phyloP scores from a whole-genome alignment of 345 rosid genomes.

The Tarenaya hassleriana region DNA sequence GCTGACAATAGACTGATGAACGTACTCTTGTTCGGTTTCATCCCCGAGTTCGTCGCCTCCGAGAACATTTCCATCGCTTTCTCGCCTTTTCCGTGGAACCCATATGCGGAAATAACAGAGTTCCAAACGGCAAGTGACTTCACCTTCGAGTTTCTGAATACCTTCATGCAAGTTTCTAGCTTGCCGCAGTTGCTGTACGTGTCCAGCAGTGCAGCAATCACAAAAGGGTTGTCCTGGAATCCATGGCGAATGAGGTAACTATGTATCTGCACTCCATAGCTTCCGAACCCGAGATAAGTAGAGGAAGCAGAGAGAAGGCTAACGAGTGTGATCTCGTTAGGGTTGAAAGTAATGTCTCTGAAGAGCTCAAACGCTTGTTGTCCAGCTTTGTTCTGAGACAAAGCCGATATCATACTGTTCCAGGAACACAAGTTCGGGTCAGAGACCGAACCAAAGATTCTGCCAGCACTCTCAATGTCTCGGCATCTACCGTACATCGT shows the following conservation, averaged over 20 bases:
- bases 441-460: conserved; percentile 32
- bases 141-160: conserved; percentile 31
- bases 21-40: conserved; percentile 41
- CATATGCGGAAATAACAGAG: conserved; percentile 49
- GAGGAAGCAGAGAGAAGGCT: conserved; percentile 54
- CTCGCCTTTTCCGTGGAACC: conserved; percentile 40
- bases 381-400: conserved; percentile 54
- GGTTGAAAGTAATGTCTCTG: conserved; percentile 33
- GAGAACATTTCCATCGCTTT: conserved; percentile 44
- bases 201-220: conserved; percentile 45
- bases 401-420: conserved; percentile 61
- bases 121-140: conserved; percentile 41
- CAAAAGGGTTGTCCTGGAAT: conserved; percentile 34
- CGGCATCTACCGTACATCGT: conserved; percentile 59
- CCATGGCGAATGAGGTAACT: conserved; percentile 35
- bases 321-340: conserved; percentile 51
- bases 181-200: conserved; percentile 53
- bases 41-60: conserved; percentile 31
- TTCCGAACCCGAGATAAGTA: conserved; percentile 39
- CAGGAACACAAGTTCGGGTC: conserved; percentile 56
- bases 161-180: conserved; percentile 34
- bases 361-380: conserved; percentile 45
- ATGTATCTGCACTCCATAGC: conserved; percentile 51
- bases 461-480: conserved; percentile 39
- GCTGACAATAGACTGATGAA: conserved; percentile 47